Conservation (phyloP, 176 grass and related monocot species). For the Elaeis guineensis region DNA sequence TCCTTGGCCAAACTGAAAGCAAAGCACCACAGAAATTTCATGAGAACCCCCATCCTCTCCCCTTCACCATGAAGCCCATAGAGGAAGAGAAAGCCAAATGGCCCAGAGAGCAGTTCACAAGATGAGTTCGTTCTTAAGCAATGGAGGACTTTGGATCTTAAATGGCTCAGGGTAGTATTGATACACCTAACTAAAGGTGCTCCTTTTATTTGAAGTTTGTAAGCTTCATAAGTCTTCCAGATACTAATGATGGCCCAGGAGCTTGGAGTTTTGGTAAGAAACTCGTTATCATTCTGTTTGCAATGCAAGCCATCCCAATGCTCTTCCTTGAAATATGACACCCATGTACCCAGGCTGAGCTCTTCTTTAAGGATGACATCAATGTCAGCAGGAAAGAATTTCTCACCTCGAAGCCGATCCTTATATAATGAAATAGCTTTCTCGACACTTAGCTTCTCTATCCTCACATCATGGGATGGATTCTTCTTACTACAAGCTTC, state of each 20-base stretch:
- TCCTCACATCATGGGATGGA: neutral
- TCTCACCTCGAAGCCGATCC: conserved; percentile 6
- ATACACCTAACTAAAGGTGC: conserved; percentile 5
- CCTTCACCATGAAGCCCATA: conserved; percentile 12
- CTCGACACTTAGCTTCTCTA: conserved; percentile 10
- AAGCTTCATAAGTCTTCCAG: conserved; percentile 17
- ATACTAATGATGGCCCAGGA: conserved; percentile 15
- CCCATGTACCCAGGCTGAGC: conserved; percentile 15
- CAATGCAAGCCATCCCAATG: neutral
- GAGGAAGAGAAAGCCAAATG: conserved; percentile 3
- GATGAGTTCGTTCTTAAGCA: conserved; percentile 1
- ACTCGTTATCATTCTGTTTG: neutral
- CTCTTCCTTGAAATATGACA: conserved; percentile 6
- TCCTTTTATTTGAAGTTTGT: conserved; percentile 18
- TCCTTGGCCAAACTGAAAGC: neutral
- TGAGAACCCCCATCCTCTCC: neutral
- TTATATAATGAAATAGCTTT: conserved; percentile 10
- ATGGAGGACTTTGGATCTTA: neutral
- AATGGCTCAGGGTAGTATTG: neutral
- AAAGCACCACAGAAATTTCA: conserved; percentile 4
- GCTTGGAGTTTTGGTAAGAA: neutral
- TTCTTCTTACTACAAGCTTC: neutral
- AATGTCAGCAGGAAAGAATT: conserved; percentile 8
- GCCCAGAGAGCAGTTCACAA: neutral
- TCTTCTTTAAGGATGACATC: neutral